Evolutionary conservation across 495 filamentous ascomycete species (phyloP), one percentile per base, ranked within the genome.

Genomic region (Ramalina intermedia): DNA sequence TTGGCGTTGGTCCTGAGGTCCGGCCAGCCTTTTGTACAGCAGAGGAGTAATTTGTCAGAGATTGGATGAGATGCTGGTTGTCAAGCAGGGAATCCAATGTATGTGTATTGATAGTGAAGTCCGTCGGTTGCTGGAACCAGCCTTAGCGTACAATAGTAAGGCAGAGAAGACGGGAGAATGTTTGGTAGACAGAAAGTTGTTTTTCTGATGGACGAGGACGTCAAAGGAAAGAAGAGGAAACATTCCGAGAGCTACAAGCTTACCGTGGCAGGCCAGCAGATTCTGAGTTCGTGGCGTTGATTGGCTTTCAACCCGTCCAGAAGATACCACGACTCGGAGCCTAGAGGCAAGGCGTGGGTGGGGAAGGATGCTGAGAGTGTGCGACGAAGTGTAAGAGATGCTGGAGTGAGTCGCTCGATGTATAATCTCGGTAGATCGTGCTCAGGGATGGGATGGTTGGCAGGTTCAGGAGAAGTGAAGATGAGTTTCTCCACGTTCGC

Each of bases 231-330:
- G 18, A 33, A 33, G 5, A 33, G 29, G 7, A 33, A 7, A 11
- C 29, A 43, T 55, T 50, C 46, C 50, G 45, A 54, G 57, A 47
- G 49, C 33, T 41, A 36, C 29, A 50, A 18, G 72, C 82, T 64
- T 75, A 94, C 90, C 27, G 81, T 93, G 39, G 91, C 91, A 53
- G 84, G 70, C 91, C 91, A 98, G 66, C 91, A 98, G 52, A 96
- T 72, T 20, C 91, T 77, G 29, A 94, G 78, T 69, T 98, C 91
- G 69, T 96, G 94, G 51, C 89, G 77, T 57, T 83, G 82, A 9
- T 78, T 74, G 17, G 78, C 72, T 17, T 63, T 71, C 43, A 98
- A 72, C n/a, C 75, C 66, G 47, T 87, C 75, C n/a, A 98, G 74
- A 29, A 90, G 69, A 55, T 84, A 76, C 91, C 91, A 96, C 37